Base-by-base conservation (phyloP, 2,329 filamentous ascomycete species). In the Colletotrichum aenigma region DNA sequence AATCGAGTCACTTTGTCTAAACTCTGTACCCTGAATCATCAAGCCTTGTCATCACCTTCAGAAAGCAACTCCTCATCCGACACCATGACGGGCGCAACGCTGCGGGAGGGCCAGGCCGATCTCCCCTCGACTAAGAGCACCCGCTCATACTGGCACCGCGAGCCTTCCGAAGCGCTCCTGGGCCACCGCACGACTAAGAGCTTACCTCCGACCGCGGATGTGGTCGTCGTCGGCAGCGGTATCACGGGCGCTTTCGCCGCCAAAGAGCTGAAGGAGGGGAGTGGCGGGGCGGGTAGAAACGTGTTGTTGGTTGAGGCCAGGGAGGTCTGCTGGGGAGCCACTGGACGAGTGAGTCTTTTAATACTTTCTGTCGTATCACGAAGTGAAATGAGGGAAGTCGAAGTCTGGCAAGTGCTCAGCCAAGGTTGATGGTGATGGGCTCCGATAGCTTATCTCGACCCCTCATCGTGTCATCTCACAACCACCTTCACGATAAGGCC, bases 281-380 rank as follows among this genome's bases (percentile, higher is more conserved):
- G 74, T 79, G 81, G 83, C 76, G 79, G 83, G 32, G 38, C 34
- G 52, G 86, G 88, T 7, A 85, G 88, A 74, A 87, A 85, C n/a
- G 89, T 96, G 9, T 87, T 96, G 7, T 89, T 96, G 86, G 87
- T 96, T 7, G 94, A 96, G 84, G 94, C 94, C 16, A 88, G 94
- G 79, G 94, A 96, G 86, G 94, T 93, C 6, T 96, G 94, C 81
- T 96, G 91, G 91, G 94, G 94, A 21, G 94, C 94, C n/a, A 96
- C 94, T 2, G 94, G 94, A n/a, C 86, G 94, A 81, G 93, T 94
- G 81, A 88, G 91, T 87, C 7, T 24, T 87, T 48, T 13, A 62
- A 64, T 74, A n/a, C 8, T 60, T 18, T 24, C 43, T 12, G 43
- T 52, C n/a, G 43, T 13, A 52, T 52, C 43, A 52, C 10, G 6